A percentile compares a stretch with the other conserved stretches of the same genome.
Conservation (phyloP, 345 rosid genomes). For the Nephelium lappaceum region DNA sequence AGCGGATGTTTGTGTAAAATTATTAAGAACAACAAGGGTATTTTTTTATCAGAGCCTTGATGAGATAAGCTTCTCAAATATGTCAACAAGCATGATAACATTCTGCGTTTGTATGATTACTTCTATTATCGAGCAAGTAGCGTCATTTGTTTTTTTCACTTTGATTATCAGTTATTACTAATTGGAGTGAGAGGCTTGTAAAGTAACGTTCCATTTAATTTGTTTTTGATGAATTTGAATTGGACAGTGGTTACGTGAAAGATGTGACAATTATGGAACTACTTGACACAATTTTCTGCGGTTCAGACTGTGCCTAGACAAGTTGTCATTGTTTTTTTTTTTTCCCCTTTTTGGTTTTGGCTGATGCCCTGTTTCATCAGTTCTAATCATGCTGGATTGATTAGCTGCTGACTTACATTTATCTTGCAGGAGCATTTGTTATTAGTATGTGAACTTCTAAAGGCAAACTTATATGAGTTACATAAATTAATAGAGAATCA, state of each 20-base stretch:
- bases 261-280: neutral
- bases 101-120: slow-evolving; percentile 96
- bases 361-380: neutral
- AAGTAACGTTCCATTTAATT: neutral
- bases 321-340: neutral
- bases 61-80: slow-evolving; percentile 96
- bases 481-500: slow-evolving; percentile 95
- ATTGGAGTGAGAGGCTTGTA: neutral
- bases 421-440: slow-evolving; percentile 89
- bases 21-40: slow-evolving; percentile 97
- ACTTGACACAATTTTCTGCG: neutral
- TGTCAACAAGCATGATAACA: slow-evolving; percentile 97
- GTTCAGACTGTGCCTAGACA: neutral
- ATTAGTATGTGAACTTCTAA: slow-evolving; percentile 96
- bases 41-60: slow-evolving; percentile 99
- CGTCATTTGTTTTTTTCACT: neutral
- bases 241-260: neutral
- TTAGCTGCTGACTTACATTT: slow-evolving; percentile 16
- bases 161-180: neutral
- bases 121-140: slow-evolving; percentile 89
- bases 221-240: neutral
- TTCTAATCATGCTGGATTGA: slow-evolving; percentile 13
- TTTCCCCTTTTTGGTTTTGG: too few relatives aligned
- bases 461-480: slow-evolving; percentile 97
- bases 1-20: slow-evolving; percentile 98